Evolutionary conservation across 2,329 filamentous ascomycete species (phyloP).

Genomic region (Magnaporthiopsis rhizophila): DNA sequence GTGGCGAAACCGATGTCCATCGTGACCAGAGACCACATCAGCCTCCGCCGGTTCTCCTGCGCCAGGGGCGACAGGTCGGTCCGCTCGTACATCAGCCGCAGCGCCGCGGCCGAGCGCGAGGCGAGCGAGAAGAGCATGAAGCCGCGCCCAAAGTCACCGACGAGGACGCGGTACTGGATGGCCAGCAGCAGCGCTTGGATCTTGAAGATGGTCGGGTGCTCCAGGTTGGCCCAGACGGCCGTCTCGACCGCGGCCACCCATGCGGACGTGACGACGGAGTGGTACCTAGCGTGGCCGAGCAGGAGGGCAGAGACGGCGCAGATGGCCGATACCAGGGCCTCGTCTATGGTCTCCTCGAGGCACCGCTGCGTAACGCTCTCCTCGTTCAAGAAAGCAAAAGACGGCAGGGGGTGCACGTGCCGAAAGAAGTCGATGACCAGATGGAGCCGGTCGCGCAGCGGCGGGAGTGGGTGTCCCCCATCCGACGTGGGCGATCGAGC

Average conservation of each 20-base stretch:
- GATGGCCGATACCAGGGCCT: neutral
- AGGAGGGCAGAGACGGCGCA: neutral
- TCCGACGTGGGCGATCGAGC: neutral
- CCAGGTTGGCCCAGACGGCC: neutral
- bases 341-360: neutral
- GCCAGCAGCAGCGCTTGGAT: slow-evolving; percentile 28
- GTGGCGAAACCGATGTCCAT: neutral
- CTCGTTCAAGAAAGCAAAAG: neutral
- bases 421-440: slow-evolving; percentile 1
- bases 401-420: neutral
- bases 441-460: neutral
- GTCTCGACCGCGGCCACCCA: neutral
- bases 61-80: neutral
- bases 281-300: neutral
- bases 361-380: neutral
- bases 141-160: neutral
- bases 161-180: slow-evolving; percentile 41
- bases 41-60: neutral
- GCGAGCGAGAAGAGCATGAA: neutral
- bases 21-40: neutral
- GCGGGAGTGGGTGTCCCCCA: neutral
- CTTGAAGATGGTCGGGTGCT: slow-evolving; percentile 1
- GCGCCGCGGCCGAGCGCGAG: neutral
- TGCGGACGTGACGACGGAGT: neutral
- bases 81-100: neutral